Conservation (phyloP, 2,329 filamentous ascomycete species). For the Xylariaceae sp. region DNA sequence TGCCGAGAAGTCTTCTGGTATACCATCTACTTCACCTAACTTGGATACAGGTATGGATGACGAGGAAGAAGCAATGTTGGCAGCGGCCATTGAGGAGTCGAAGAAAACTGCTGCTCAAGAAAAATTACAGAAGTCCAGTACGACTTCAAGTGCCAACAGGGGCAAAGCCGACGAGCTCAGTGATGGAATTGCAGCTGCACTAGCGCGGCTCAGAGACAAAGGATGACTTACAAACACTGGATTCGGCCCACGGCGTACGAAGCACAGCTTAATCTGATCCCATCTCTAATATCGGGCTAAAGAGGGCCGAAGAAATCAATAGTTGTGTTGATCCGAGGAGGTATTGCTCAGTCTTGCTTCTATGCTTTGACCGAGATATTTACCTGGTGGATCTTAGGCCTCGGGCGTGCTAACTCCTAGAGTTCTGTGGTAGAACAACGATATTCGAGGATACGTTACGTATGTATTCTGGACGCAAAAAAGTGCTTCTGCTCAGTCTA, state of each 20-base stretch:
- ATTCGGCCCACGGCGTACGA: slow-evolving; percentile 9
- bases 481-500: neutral
- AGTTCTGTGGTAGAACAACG: neutral
- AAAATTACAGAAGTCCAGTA: slow-evolving; percentile 25
- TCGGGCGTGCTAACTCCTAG: neutral
- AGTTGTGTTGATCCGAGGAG: neutral
- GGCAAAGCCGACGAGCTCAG: slow-evolving; percentile 53
- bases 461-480: slow-evolving; percentile 6
- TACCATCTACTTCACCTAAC: neutral
- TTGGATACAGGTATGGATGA: slow-evolving; percentile 51
- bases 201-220: slow-evolving; percentile 62
- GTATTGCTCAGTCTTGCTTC: slow-evolving; percentile 1
- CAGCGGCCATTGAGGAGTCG: slow-evolving; percentile 54
- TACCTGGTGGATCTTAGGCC: neutral
- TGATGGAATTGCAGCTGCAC: slow-evolving; percentile 64
- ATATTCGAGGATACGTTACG: slow-evolving; percentile 22
- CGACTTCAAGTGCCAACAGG: slow-evolving; percentile 25
- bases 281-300: neutral
- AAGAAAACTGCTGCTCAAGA: slow-evolving; percentile 47
- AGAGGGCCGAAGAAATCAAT: neutral
- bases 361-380: slow-evolving; percentile 4
- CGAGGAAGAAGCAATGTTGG: slow-evolving; percentile 56
- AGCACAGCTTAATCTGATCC: neutral
- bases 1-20: slow-evolving; percentile 4
- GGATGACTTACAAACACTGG: slow-evolving; percentile 32